phyloP scores from a whole-genome alignment of 169 alveolate species.

The Babesia bigemina region DNA sequence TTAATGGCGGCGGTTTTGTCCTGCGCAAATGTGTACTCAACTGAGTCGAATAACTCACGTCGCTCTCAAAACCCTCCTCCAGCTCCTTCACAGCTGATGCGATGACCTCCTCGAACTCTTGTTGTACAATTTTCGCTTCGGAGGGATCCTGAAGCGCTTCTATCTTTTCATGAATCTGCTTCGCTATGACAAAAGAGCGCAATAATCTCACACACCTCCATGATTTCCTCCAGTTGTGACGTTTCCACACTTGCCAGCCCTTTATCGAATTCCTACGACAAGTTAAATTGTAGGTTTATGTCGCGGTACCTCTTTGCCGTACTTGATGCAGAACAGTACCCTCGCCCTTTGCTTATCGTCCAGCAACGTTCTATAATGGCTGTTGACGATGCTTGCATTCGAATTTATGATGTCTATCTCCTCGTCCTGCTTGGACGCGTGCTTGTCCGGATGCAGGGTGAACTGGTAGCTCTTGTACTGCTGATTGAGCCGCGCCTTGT shows the following conservation, averaged over 20 bases:
- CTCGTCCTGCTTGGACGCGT: conserved; percentile 18
- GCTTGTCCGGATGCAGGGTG: conserved; percentile 57
- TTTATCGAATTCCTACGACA: conserved; percentile 13
- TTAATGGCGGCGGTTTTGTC: conserved; percentile 20
- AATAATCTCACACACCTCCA: conserved; percentile 37
- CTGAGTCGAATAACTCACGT: conserved; percentile 16
- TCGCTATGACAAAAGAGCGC: background rate
- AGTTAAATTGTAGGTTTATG: background rate
- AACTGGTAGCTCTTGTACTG: conserved; percentile 46
- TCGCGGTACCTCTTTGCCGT: conserved; percentile 41
- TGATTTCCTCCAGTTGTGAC: conserved; percentile 29
- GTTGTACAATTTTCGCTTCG: conserved; percentile 11
- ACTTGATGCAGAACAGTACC: conserved; percentile 34
- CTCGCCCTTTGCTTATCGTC: conserved; percentile 64
- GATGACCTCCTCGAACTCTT: conserved; percentile 20
- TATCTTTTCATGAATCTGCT: conserved; percentile 43
- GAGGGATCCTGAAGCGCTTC: conserved; percentile 14
- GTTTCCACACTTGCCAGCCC: conserved; percentile 19
- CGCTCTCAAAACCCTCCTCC: conserved; percentile 10
- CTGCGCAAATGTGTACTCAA: background rate
- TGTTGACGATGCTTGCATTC: conserved; percentile 51
- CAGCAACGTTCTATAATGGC: conserved; percentile 19
- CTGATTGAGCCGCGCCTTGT: conserved; percentile 36
- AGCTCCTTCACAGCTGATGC: conserved; percentile 1
- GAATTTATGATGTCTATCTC: conserved; percentile 46